These are phyloP conservation scores for Sphaerulina populicola DNA, from an alignment of 2,329 filamentous ascomycete species.

Conservation along the genomic window DNA sequence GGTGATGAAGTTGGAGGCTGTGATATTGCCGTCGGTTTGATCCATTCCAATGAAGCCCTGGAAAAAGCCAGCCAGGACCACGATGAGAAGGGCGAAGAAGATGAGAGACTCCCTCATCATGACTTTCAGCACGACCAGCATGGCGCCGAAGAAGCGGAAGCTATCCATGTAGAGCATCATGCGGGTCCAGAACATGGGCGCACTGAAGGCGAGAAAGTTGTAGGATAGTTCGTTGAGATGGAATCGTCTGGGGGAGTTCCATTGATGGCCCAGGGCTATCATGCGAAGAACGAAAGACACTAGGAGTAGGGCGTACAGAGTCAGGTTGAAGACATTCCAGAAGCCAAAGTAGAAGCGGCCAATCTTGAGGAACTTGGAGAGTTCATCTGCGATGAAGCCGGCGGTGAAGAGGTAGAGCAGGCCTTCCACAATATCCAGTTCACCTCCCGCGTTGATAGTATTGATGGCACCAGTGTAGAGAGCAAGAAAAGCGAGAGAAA, in stretches of 20 bases:
- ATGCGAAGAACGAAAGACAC: conserved; percentile 72
- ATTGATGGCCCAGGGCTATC: conserved; percentile 60
- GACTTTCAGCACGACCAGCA: conserved; percentile 87
- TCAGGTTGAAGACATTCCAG: conserved; percentile 91
- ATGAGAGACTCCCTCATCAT: conserved; percentile 67
- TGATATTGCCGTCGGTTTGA: conserved; percentile 59
- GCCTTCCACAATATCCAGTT: conserved; percentile 74
- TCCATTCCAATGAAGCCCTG: conserved; percentile 93
- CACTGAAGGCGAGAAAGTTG: conserved; percentile 85
- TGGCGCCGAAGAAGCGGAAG: conserved; percentile 91
- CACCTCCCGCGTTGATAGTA: conserved; percentile 72
- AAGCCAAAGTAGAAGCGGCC: conserved; percentile 86
- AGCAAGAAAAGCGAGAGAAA: conserved; percentile 72
- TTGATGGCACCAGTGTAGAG: conserved; percentile 90
- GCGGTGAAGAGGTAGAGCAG: conserved; percentile 84
- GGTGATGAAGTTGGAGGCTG: conserved; percentile 61
- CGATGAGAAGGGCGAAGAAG: conserved; percentile 82
- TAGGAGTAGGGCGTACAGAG: conserved; percentile 69
- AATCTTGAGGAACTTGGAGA: conserved; percentile 86
- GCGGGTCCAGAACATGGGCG: conserved; percentile 94
- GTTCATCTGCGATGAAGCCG: conserved; percentile 82
- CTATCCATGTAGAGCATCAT: conserved; percentile 88
- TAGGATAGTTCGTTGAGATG: conserved; percentile 76
- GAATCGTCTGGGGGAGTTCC: conserved; percentile 41
- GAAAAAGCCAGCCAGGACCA: conserved; percentile 78